These are phyloP conservation scores for Hypholoma sublateritium DNA, from an alignment of 768 basidiomycete species.

Conservation along the genomic window DNA sequence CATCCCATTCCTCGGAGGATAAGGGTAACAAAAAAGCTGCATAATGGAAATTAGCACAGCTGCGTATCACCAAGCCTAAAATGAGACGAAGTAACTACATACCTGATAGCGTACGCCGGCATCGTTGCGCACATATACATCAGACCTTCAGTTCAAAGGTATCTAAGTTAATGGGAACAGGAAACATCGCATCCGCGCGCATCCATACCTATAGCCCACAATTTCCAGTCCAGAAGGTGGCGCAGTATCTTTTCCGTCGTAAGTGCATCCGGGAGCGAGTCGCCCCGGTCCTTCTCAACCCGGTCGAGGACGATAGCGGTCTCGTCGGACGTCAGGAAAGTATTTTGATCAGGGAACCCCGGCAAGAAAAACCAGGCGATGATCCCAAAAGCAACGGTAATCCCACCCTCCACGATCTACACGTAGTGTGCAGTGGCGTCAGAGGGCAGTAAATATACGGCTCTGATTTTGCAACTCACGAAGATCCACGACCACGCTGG, in stretches of 20 bases:
- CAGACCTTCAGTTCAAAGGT: conserved; percentile 26
- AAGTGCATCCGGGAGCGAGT: conserved; percentile 44
- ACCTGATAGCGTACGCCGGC: conserved; percentile 52
- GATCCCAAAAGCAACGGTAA: conserved; percentile 45
- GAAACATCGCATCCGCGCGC: neutral
- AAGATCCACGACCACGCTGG: conserved; percentile 57
- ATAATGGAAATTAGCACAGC: neutral
- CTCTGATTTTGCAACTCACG: conserved; percentile 24
- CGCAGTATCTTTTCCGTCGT: conserved; percentile 32
- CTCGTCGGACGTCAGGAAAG: conserved; percentile 40
- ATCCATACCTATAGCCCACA: conserved; percentile 43
- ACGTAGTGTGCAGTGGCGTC: neutral
- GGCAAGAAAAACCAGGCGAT: conserved; percentile 44
- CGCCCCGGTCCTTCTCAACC: conserved; percentile 50
- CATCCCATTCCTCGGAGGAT: conserved; percentile 52
- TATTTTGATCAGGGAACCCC: conserved; percentile 49
- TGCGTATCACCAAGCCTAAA: neutral
- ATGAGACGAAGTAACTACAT: conserved; percentile 11
- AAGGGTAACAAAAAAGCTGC: conserved; percentile 45
- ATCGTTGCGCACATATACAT: conserved; percentile 53
- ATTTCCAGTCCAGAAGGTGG: conserved; percentile 46
- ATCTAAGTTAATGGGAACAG: neutral
- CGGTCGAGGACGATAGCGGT: conserved; percentile 41
- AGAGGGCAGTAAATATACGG: neutral
- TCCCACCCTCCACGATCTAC: conserved; percentile 49